These are phyloP conservation scores for Mallotus repandus DNA, from an alignment of 441 rosid genomes.

Conservation along the genomic window DNA sequence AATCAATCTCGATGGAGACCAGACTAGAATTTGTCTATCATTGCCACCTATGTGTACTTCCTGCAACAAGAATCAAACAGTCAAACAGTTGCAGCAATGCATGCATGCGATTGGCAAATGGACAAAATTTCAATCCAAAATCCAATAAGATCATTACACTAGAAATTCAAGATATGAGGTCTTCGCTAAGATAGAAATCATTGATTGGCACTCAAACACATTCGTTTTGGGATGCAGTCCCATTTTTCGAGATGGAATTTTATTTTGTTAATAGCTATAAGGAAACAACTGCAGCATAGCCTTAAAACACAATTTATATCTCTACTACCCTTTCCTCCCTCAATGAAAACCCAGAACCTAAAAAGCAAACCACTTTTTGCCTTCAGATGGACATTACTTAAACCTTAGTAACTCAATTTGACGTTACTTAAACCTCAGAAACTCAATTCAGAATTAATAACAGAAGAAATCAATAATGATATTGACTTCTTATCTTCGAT, in stretches of 20 bases:
- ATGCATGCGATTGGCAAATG: neutral
- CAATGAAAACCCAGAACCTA: conserved; percentile 9
- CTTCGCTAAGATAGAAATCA: neutral
- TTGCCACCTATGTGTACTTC: conserved; percentile 83
- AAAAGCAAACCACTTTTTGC: neutral
- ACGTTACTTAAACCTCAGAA: conserved; percentile 8
- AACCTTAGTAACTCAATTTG: neutral
- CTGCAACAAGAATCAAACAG: conserved; percentile 35
- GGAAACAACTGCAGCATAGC: neutral
- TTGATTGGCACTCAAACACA: neutral
- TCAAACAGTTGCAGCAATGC: conserved; percentile 12
- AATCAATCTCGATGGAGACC: conserved; percentile 63
- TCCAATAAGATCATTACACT: neutral
- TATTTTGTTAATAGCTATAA: neutral
- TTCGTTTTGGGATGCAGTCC: neutral
- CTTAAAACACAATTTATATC: neutral
- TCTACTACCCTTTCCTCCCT: neutral
- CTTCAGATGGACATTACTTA: neutral
- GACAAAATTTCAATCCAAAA: neutral
- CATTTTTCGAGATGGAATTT: neutral
- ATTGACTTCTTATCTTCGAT: no score
- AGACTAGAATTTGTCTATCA: conserved; percentile 83
- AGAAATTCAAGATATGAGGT: neutral
- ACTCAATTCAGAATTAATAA: no score
- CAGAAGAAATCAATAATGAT: no score